phyloP scores from a whole-genome alignment of 2,329 filamentous ascomycete species.

The Diaporthe batatas region DNA sequence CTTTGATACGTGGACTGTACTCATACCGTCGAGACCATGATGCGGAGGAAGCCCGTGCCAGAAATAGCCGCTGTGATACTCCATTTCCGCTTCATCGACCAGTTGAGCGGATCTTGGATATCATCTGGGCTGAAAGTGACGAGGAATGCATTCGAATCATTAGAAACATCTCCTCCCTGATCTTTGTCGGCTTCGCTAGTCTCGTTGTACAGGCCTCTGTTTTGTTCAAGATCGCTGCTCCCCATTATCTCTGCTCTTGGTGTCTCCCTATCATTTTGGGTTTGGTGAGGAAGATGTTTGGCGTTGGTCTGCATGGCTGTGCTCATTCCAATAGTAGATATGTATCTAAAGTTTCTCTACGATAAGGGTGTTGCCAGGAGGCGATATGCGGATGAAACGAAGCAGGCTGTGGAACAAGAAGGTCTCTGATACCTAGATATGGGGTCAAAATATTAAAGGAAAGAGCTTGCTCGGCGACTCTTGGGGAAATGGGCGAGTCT shows the following conservation, averaged over 20 bases:
- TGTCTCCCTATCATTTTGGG: neutral
- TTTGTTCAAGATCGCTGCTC: neutral
- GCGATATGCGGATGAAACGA: neutral
- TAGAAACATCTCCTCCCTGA: neutral
- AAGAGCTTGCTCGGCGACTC: neutral
- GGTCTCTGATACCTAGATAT: neutral
- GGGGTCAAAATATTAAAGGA: neutral
- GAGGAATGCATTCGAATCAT: conserved; percentile 19
- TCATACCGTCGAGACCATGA: conserved; percentile 59
- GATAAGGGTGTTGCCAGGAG: too few relatives aligned
- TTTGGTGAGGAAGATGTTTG: neutral
- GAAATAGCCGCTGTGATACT: conserved; percentile 62
- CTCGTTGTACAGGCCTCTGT: neutral
- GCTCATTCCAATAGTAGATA: neutral
- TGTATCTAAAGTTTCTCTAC: too few relatives aligned
- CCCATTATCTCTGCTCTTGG: neutral
- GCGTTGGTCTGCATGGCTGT: neutral
- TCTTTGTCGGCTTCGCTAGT: neutral
- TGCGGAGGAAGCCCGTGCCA: conserved; percentile 63
- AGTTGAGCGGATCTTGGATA: conserved; percentile 55
- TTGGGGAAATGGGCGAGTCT: neutral
- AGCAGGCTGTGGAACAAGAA: neutral
- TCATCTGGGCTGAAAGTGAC: conserved; percentile 49
- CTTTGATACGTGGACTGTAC: neutral
- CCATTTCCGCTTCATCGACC: conserved; percentile 60